These are phyloP conservation scores for Leccinum ponderosum DNA, from an alignment of 1,284 basidiomycete genomes.

Conservation along the genomic window DNA sequence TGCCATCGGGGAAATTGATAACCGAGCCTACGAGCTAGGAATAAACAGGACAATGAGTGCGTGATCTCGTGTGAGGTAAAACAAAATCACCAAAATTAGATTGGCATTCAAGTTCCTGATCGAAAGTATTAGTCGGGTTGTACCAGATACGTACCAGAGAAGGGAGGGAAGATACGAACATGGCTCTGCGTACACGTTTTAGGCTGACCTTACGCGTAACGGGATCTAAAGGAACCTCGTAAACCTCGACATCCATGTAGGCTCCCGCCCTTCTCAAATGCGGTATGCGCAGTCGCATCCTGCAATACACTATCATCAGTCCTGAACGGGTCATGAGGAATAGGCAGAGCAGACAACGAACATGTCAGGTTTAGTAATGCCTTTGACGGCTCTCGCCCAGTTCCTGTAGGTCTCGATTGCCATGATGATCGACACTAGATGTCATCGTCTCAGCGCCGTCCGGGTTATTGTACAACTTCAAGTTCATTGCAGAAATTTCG, in stretches of 20 bases:
- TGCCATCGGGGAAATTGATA: too few relatives aligned
- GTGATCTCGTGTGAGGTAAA: not conserved
- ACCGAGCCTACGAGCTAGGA: too few relatives aligned
- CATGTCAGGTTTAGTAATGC: too few relatives aligned
- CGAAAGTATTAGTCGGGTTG: not conserved
- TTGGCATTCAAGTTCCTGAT: conserved; percentile 62
- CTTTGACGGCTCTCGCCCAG: too few relatives aligned
- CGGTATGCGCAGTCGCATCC: conserved; percentile 77
- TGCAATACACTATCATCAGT: too few relatives aligned
- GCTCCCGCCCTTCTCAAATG: conserved; percentile 90
- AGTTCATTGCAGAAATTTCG: conserved; percentile 93
- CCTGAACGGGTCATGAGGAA: too few relatives aligned
- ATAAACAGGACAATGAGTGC: too few relatives aligned
- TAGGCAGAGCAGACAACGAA: too few relatives aligned
- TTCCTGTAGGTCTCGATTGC: too few relatives aligned
- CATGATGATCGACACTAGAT: conserved; percentile 25
- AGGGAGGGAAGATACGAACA: conserved; percentile 51
- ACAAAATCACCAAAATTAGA: conserved; percentile 67
- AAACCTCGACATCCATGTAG: conserved; percentile 93
- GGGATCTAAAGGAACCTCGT: conserved; percentile 84
- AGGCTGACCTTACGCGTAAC: conserved; percentile 80
- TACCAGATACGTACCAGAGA: not conserved
- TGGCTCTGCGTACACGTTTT: conserved; percentile 73
- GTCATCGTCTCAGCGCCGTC: conserved; percentile 90
- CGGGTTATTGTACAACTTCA: conserved; percentile 85